Evolutionary conservation across 2,329 filamentous ascomycete genomes (phyloP), one percentile per base, ranked within the genome.

Genomic region (Ophiocordyceps sinensis): DNA sequence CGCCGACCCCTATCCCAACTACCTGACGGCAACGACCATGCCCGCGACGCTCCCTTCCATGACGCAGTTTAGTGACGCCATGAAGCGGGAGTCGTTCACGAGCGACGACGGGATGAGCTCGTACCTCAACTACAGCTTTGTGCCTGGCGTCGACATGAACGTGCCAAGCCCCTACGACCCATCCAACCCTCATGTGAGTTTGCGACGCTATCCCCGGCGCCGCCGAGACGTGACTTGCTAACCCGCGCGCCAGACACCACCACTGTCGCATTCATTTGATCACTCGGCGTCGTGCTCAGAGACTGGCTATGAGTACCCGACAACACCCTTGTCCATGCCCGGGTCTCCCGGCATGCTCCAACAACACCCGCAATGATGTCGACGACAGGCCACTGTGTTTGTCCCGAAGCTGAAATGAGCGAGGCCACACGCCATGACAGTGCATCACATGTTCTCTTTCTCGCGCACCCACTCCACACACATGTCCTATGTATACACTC

Each of bases 151-250:
- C 56, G 79, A 83, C 51, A 72, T 82, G 51, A 70, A 70, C 55
- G 63, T 67, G 44, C 64, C 68, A 43, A 69, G 74, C 50, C 66
- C 73, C 23, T 85, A 84, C 66, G 75, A 82, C 57, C 67, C 77
- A 51, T 74, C 75, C 60, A 73, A 75, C 62, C 75, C 79, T 71
- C 80, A 84, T 75, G 82, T 87, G 79, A 81, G 77, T 79, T 66
- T 47, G 47, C 52, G 47, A 53, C 59, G 54, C 65, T 23, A n/a
- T n/a, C n/a, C n/a, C n/a, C 54, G 54, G 57, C 58, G 60, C 58
- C 56, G 58, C 52, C 58, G 59, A 59, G 59, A 61, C 53, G 51
- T 57, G 55, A 58, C 58, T 63, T 66, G 66, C 71, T 72, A 67
- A 73, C 65, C 5, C 59, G 44, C 41, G 59, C 58, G 11, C 4